phyloP scores from a whole-genome alignment of 805 yeast genomes.

The Pichia manshurica region DNA sequence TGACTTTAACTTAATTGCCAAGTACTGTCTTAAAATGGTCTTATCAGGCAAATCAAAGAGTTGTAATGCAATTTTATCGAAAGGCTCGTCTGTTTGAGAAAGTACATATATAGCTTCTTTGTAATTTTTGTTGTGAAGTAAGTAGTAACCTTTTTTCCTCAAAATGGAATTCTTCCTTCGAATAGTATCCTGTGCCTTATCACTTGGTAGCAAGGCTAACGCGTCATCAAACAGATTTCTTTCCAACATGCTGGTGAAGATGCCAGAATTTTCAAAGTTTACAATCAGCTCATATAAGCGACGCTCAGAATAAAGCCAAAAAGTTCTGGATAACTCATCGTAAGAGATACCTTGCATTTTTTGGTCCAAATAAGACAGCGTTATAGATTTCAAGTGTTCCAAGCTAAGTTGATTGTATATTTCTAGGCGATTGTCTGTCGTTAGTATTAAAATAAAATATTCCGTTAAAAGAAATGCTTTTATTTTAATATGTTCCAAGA shows the following conservation, averaged over 20 bases:
- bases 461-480: slow-evolving; percentile 42
- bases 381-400: slow-evolving; percentile 37
- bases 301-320: slow-evolving; percentile 64
- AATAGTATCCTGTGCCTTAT: slow-evolving; percentile 25
- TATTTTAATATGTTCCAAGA: slow-evolving; percentile 16
- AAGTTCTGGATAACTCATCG: slow-evolving; percentile 51
- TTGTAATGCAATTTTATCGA: slow-evolving; percentile 62
- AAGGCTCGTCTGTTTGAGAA: slow-evolving; percentile 58
- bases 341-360: slow-evolving; percentile 40
- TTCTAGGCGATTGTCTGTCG: slow-evolving; percentile 36
- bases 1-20: slow-evolving; percentile 36
- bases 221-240: slow-evolving; percentile 61
- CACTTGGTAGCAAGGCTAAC: slow-evolving; percentile 29
- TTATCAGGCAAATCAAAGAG: slow-evolving; percentile 40
- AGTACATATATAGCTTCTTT: slow-evolving; percentile 45
- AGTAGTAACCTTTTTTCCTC: slow-evolving; percentile 48
- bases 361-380: slow-evolving; percentile 27
- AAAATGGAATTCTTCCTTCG: slow-evolving; percentile 43
- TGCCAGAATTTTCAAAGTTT: slow-evolving; percentile 61
- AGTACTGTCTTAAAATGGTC: slow-evolving; percentile 42
- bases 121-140: slow-evolving; percentile 28
- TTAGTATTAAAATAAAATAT: slow-evolving; percentile 47
- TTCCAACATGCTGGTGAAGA: slow-evolving; percentile 64
- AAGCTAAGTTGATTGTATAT: slow-evolving; percentile 49
- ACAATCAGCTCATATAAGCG: slow-evolving; percentile 68